Base-by-base conservation (phyloP, 345 rosid species). In the Cardamine occulta region DNA sequence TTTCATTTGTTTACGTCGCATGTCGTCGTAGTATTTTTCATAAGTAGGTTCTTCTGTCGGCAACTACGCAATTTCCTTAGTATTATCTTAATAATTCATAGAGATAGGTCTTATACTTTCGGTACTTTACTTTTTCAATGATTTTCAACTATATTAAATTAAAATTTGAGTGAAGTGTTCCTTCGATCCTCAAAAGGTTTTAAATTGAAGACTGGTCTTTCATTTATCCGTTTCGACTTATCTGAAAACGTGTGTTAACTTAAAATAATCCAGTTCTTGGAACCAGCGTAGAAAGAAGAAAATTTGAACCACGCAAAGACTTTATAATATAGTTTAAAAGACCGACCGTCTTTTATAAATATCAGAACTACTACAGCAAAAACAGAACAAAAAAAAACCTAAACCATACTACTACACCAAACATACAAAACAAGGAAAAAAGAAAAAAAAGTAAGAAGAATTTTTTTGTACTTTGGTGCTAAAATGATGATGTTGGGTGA, bases 401-500 rank as follows among this genome's bases (percentile, higher is more conserved):
- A 28, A 28, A 28, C 62, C 61, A 55, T 28, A 55, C 11, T 2
- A 8, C 5, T 15, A 28, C 18, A 29, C 7, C 15, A 45, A 31
- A 65, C 34, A 66, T 12, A 56, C 55, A 70, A 1, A 26, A 21
- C 23, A 26, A 24, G 2, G 2, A 24, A 2, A 2, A 24, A 26
- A 26, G 2, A 26, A 26, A 26, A 26, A 1, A 26, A 26, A 2
- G 28, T 26, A 17, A 56, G 14, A 69, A 42, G 15, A 69, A 32
- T 13, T 28, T 40, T 13, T 28, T 40, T 18, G 9, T 69, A n/a
- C 1, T 57, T 56, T 56, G 61, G 35, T 10, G 63, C 18, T 56
- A 7, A 44, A 52, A 73, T 29, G 72, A 66, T 57, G 78, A 74
- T 74, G 79, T 66, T 74, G 44, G 56, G 77, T 0, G 53, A 72